Evolutionary conservation across 345 rosid species (phyloP), one percentile per base, ranked within the genome.

Genomic region (Brassica carinata): DNA sequence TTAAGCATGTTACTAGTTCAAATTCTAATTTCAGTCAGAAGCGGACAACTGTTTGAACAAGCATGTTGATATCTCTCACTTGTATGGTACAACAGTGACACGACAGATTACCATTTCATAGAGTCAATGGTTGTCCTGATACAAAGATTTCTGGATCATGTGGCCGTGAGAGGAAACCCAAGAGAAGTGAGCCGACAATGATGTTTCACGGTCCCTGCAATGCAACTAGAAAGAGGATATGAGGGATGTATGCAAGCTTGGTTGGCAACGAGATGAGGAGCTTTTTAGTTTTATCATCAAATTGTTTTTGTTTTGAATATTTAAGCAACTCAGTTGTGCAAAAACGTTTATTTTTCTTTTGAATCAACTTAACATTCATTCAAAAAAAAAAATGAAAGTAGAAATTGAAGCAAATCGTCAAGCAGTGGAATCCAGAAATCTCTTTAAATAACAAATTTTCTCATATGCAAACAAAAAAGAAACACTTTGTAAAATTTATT

Each of bases 81-180:
- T 30, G 14, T 29, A 74, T 74, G 17, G 62, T 45, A 64, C 51
- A 7, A 19, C 31, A 74, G 77, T 64, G 70, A 43, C 9, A 40
- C 2, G 29, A 15, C 57, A 13, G 62, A 45, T 64, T 11, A n/a
- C 34, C 8, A 45, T 2, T 74, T 74, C 78, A 64, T 74, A 64
- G 30, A 23, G 31, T 4, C 6, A 10, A 64, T 64, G 18, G 69
- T 74, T 31, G 17, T 10, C n/a, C 7, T 11, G 2, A 45, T 64
- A 48, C 70, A 74, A 18, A 64, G 8, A 48, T 18, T 18, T 5
- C 64, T 64, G 18, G 63, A 29, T n/a, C 0, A 63, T 74, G 53
- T 73, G 67, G 67, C 67, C 17, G 57, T 2, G 36, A 6, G 33
- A 84, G 83, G 64, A 65, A 43, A 63, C 7, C 18, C 81, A 18